Base-by-base conservation (phyloP, 768 basidiomycete species). In the Boletus sp. region DNA sequence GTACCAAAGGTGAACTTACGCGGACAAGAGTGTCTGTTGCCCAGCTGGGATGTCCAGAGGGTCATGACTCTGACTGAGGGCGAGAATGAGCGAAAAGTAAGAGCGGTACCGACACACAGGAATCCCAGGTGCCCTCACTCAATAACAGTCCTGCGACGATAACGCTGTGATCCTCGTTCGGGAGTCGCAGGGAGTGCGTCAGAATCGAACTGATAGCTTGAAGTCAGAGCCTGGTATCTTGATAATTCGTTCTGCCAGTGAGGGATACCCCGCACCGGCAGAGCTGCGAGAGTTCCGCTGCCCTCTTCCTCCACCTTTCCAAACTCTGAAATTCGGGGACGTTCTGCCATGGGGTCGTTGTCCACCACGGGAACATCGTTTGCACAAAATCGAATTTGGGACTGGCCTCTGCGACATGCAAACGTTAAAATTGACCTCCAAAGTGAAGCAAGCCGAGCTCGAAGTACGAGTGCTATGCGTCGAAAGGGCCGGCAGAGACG, bases 111-210 rank as follows among this genome's bases (percentile, higher is more conserved):
- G 9, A 4, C 6, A 49, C 25, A 29, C 13, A 30, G 7, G 23
- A n/a, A 19, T 13, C 3, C n/a, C n/a, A n/a, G 11, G 7, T 11
- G 19, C 19, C 10, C 51, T 14, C 43, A 60, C 61, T 7, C 37
- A 13, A 40, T 40, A 15, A 40, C 23, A 15, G 15, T 29, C 57
- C 40, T 46, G 6, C 11, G 6, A 15, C 27, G 29, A 25, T 64
- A 64, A 5, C 61, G 42, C 41, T 21, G 57, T 21, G 57, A 62
- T n/a, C 39, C 50, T 17, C 23, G 14, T 5, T 55, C 62, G 3
- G 53, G 57, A 23, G 29, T 59, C 7, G 57, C 32, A 17, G 56
- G 41, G 4, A 27, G 5, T 21, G 9, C 27, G 25, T 29, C 14
- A 4, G n/a, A 50, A 5, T 40, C 13, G 29, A 40, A 30, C 15